Percentiles rank a stretch among this genome's conserved stretches.
Evolutionary conservation across 2,329 filamentous ascomycete species (phyloP).

Genomic region (Diaporthe sp.): DNA sequence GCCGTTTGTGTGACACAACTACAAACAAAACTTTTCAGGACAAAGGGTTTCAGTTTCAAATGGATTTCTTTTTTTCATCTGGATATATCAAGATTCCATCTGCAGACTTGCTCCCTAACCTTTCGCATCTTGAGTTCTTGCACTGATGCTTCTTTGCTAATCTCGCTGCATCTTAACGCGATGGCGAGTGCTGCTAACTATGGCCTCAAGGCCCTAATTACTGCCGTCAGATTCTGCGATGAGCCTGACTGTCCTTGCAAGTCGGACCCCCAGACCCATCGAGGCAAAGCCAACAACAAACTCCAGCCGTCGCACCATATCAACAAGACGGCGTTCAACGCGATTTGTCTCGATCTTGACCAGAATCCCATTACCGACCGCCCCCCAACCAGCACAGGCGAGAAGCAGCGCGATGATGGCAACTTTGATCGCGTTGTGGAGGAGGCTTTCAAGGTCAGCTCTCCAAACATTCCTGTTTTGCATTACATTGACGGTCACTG

Average conservation of each 20-base stretch:
- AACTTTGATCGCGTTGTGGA: neutral
- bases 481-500: too few species aligned
- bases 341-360: neutral
- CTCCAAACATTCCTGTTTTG: too few species aligned
- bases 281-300: neutral
- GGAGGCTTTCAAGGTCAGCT: conserved; percentile 4
- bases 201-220: neutral
- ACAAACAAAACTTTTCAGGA: neutral
- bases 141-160: neutral
- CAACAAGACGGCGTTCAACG: neutral
- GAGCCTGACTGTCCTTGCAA: neutral
- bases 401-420: neutral
- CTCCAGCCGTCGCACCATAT: neutral
- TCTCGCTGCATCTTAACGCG: neutral
- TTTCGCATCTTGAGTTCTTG: neutral
- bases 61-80: neutral
- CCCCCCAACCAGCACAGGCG: neutral
- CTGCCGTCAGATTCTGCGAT: neutral
- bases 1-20: neutral
- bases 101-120: neutral
- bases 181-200: neutral
- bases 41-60: neutral
- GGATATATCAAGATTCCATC: neutral
- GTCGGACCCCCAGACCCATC: neutral
- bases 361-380: neutral